Conservation (phyloP, 306 rosid species). For the Cicer arietinum region DNA sequence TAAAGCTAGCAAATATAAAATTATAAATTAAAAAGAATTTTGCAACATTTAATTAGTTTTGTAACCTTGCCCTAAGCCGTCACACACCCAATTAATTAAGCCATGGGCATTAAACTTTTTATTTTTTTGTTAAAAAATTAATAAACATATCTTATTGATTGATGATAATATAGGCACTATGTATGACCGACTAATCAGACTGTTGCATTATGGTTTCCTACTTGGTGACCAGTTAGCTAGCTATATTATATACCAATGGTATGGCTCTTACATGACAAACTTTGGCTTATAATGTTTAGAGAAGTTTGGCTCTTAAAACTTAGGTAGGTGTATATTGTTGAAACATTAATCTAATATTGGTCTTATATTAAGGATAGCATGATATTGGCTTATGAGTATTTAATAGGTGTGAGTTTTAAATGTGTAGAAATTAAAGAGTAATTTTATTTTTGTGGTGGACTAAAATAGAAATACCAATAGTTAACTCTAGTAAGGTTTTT, state of each 20-base stretch:
- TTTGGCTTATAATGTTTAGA: slow-evolving; percentile 34
- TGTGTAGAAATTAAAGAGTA: too few relatives aligned
- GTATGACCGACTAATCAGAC: slow-evolving; percentile 52
- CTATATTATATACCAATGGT: slow-evolving; percentile 49
- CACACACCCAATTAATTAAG: slow-evolving; percentile 35
- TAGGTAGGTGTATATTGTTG: neutral
- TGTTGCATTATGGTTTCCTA: slow-evolving; percentile 56
- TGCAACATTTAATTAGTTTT: slow-evolving; percentile 17
- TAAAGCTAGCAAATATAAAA: slow-evolving; percentile 8
- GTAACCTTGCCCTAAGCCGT: slow-evolving; percentile 28
- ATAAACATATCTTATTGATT: slow-evolving; percentile 44
- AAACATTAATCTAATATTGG: too few relatives aligned
- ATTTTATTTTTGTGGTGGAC: too few relatives aligned
- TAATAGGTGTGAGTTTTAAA: too few relatives aligned
- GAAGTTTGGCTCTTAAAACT: slow-evolving; percentile 27
- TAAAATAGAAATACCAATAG: too few relatives aligned
- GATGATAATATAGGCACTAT: slow-evolving; percentile 39
- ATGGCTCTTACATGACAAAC: slow-evolving; percentile 47
- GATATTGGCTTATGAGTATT: too few relatives aligned
- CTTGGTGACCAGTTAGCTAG: slow-evolving; percentile 43
- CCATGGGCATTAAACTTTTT: too few relatives aligned
- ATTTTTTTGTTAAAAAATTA: too few relatives aligned
- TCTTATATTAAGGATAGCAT: too few relatives aligned
- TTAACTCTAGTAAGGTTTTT: too few relatives aligned
- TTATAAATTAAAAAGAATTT: slow-evolving; percentile 1